These are phyloP conservation scores for Acephala macrosclerotiorum DNA, from an alignment of 2,329 filamentous ascomycete species.

Conservation along the genomic window DNA sequence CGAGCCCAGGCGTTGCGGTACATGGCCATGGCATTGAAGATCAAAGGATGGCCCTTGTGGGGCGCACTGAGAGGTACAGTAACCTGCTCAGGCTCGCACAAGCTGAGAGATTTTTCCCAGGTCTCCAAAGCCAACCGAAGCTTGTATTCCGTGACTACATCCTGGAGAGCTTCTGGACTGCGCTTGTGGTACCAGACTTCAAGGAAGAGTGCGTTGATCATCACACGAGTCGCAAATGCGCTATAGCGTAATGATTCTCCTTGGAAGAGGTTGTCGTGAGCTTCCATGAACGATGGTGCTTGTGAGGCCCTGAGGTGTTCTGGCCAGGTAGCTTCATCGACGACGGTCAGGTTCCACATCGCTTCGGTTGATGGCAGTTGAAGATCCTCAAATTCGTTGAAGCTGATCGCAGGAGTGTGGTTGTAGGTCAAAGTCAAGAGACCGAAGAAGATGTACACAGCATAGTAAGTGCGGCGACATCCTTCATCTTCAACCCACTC, in stretches of 20 bases:
- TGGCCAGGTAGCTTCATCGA: constrained; percentile 83
- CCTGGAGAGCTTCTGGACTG: constrained; percentile 95
- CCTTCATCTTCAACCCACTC: constrained; percentile 98
- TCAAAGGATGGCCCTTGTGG: constrained; percentile 93
- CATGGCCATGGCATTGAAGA: constrained; percentile 98
- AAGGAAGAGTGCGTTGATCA: constrained; percentile 98
- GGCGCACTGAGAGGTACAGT: constrained; percentile 90
- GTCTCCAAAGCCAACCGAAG: constrained; percentile 93
- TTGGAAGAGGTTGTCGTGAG: constrained; percentile 94
- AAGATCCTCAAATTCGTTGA: constrained; percentile 96
- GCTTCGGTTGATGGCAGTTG: constrained; percentile 93
- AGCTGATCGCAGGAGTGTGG: constrained; percentile 96
- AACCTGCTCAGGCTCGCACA: constrained; percentile 90
- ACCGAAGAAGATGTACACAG: constrained; percentile 99
- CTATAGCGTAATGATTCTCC: constrained; percentile 91
- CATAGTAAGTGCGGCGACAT: constrained; percentile 95
- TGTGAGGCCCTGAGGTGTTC: constrained; percentile 76
- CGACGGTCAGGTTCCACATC: constrained; percentile 85
- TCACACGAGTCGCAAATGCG: constrained; percentile 94
- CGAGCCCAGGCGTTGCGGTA: constrained; percentile 93
- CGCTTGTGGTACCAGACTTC: constrained; percentile 99
- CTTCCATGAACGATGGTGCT: constrained; percentile 87
- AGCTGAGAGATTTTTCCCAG: constrained; percentile 96
- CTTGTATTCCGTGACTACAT: constrained; percentile 98
- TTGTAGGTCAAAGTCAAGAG: constrained; percentile 95